Evolutionary conservation across 345 rosid genomes (phyloP), one percentile per base, ranked within the genome.

Genomic region (Citrus mangshanensis): DNA sequence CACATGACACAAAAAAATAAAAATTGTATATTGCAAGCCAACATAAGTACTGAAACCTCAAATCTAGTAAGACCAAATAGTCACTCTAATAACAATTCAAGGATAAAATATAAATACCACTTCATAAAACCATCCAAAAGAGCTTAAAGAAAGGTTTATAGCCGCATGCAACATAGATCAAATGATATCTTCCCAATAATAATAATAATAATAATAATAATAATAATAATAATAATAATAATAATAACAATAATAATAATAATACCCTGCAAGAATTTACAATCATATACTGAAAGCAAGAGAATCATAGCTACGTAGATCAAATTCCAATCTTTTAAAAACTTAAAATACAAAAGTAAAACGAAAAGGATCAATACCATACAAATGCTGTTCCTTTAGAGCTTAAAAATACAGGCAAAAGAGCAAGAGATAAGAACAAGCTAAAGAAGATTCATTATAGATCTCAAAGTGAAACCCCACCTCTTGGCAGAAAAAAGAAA

Each of bases 381-480:
- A 2, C 34, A 25, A 75, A 84, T 73, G 81, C n/a, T 65, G 66
- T 79, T 55, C 21, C 16, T 22, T 34, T 28, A 30, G 16, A 35
- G 28, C 58, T 12, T 55, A 25, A 21, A 56, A 70, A 72, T 75
- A 56, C 77, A 80, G 87, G 42, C 77, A 72, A 81, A 22, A 76
- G 60, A 66, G 59, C 37, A 80, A 74, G 69, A 42, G 78, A 79
- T 73, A 74, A 83, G 80, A 82, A 72, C 72, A 78, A 80, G 62
- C 34, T 16, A 83, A 68, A 68, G 70, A 65, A 87, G 79, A 76
- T 54, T 77, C 62, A 72, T 56, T 7, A 81, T 87, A 86, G 90
- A 89, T 89, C 91, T 82, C 83, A 78, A 87, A 85, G 70, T 66
- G 71, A 54, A 68, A 81, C 75, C 68, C 34, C 84, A 62, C 75